Evolutionary conservation across 768 basidiomycete species (phyloP), one percentile per base, ranked within the genome.

Genomic region (Lactarius indigo): DNA sequence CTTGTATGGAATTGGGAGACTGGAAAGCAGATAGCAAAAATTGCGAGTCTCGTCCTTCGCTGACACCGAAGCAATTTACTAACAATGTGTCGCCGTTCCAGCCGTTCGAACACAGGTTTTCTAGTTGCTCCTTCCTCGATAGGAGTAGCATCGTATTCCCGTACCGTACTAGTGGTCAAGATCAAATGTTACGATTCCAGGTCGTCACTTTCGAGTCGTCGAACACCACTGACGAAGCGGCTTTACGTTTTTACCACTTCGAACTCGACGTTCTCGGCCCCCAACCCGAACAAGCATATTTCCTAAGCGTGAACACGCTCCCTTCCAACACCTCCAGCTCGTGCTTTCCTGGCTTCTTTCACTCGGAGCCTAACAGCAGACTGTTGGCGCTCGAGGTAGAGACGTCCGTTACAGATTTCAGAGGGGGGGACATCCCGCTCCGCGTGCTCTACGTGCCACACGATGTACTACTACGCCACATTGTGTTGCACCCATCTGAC

Each of bases 1-100:
- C n/a, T 59, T 20, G 50, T 64, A 3, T 59, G 42, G 57, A 30
- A 54, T 31, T 64, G 64, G 64, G 59, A 54, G 37, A 64, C 64
- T 3, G 64, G 64, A 26, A 42, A 52, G n/a, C 50, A 13, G 8
- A 31, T 64, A 8, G 47, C 47, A 2, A 52, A 54, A 33, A 59
- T 64, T 8, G 64, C n/a, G 20, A 37, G 64, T 59, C 26, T 6
- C 28, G 15, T 10, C 13, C 5, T 28, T 15, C 0, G 33, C 37
- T 2, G 18, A 13, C 7, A 7, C 17, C 5, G 10, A 28, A 28
- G 23, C 5, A 17, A 63, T 30, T 56, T 5, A 30, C 39, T 63
- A 17, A 31, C 8, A 7, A 31, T 23, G 15, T 55, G n/a, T 52
- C 13, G 1, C 3, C 42, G 2, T 31, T 28, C 20, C 44, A 57